Base-by-base conservation (phyloP, 2,329 filamentous ascomycete genomes). In the Xylariaceae sp. region DNA sequence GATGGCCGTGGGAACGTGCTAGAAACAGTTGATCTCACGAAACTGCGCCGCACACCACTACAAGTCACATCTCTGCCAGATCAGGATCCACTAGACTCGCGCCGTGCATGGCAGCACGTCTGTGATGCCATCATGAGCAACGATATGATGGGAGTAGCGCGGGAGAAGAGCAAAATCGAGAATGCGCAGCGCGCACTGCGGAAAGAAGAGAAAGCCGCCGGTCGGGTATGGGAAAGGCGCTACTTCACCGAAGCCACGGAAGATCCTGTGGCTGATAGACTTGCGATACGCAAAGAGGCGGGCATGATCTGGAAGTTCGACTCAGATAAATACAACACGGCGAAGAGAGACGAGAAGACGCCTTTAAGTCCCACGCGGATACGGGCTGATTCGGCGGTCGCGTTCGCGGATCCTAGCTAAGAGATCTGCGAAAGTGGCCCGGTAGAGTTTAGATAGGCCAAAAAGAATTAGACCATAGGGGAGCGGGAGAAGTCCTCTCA, bases 131-230 rank as follows among this genome's bases (percentile, higher is more conserved):
- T 97, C 63, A 79, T 83, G 51, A 83, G 80, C 60, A 89, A 90
- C 52, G 90, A 97, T 69, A 90, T 97, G 81, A 90, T 96, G 61
- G 75, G 81, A 5, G 90, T 90, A 1, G 84, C 84, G 1, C 66
- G 73, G 13, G 89, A 96, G 68, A 97, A 97, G 77, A 81, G 82
- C 51, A 89, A 90, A 71, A 96, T 97, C 58, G 94, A 97, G 72
- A 89, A 90, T 61, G 84, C 86, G 34, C 93, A 97, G 76, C 84
- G 87, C 28, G 60, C 54, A 9, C 39, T 66, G 46, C 59, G 63
- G 19, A 56, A 41, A 39, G 54, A 59, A 7, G 63, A 66, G 50
- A 54, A 54, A 14, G 58, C 54, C 1, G 46, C 47, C 14, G 62
- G 63, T 9, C 51, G 55, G 31, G 44, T 44, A 12, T 65, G 62